These are phyloP conservation scores for Paramecium pentaurelia DNA, from an alignment of 73 alveolate species.

Conservation along the genomic window DNA sequence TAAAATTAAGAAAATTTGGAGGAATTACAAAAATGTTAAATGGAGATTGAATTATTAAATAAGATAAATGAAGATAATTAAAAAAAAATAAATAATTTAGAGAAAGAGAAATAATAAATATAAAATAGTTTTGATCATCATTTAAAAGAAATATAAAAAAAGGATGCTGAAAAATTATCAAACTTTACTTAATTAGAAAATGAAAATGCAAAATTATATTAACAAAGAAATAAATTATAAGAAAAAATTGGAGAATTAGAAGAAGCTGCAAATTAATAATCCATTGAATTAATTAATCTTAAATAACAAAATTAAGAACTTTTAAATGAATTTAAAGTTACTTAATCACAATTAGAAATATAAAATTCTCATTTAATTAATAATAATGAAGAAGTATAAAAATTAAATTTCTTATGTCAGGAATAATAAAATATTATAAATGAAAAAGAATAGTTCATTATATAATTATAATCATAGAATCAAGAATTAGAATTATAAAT, in stretches of 20 bases:
- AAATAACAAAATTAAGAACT: neutral
- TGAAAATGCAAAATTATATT: neutral
- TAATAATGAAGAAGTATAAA: neutral
- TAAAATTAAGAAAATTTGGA: neutral
- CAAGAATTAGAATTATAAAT: neutral
- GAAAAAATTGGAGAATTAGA: neutral
- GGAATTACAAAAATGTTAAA: neutral
- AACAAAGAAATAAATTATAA: neutral
- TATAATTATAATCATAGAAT: neutral
- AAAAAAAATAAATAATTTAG: neutral
- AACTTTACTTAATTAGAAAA: neutral
- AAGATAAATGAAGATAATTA: neutral
- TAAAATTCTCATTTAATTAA: neutral
- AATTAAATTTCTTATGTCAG: neutral
- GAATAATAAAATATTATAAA: neutral
- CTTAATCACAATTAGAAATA: neutral
- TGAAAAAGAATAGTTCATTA: neutral
- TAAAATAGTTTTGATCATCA: neutral
- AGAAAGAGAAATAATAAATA: neutral
- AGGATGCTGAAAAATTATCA: neutral
- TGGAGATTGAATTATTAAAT: neutral
- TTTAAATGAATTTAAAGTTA: neutral
- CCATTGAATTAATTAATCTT: neutral
- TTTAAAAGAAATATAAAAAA: neutral
- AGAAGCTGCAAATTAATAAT: neutral